Evolutionary conservation across 2,329 filamentous ascomycete species (phyloP).

Genomic region (Diaporthe nobilis): DNA sequence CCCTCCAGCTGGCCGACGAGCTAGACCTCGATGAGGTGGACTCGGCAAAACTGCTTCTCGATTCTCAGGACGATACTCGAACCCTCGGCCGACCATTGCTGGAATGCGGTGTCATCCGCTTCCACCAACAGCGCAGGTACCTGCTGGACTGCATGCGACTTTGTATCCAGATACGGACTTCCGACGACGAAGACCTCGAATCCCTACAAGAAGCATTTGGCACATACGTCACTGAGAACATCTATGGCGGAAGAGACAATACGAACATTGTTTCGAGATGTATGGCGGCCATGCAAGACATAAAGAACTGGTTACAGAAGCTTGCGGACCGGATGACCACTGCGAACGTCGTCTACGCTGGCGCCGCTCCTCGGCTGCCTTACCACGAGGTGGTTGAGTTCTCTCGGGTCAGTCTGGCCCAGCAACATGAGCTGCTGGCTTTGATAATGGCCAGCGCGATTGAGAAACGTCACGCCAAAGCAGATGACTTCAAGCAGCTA

Average conservation of each 20-base stretch:
- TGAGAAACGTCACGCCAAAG: conserved; percentile 78
- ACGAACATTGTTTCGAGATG: conserved; percentile 80
- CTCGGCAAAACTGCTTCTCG: conserved; percentile 82
- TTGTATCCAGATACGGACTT: conserved; percentile 78
- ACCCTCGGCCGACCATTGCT: conserved; percentile 80
- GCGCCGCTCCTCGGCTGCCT: conserved; percentile 61
- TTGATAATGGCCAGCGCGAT: conserved; percentile 85
- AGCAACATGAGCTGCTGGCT: conserved; percentile 90
- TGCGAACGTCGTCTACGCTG: conserved; percentile 80
- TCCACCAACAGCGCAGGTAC: conserved; percentile 88
- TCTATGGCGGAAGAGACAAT: conserved; percentile 65
- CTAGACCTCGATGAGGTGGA: conserved; percentile 92
- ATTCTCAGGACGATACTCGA: conserved; percentile 77
- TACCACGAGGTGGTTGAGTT: conserved; percentile 86
- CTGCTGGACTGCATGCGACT: conserved; percentile 88
- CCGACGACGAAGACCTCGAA: conserved; percentile 67
- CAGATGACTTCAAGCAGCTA: conserved; percentile 81
- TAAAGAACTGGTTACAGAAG: conserved; percentile 82
- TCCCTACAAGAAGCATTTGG: conserved; percentile 65
- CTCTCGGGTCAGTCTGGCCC: conserved; percentile 83
- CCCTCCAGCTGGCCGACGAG: conserved; percentile 86
- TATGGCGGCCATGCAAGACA: conserved; percentile 80
- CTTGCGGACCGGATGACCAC: conserved; percentile 84
- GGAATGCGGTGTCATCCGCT: conserved; percentile 86
- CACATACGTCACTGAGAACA: conserved; percentile 67